phyloP scores from a whole-genome alignment of 805 yeast genomes.

The Komagataella kurtzmanii region DNA sequence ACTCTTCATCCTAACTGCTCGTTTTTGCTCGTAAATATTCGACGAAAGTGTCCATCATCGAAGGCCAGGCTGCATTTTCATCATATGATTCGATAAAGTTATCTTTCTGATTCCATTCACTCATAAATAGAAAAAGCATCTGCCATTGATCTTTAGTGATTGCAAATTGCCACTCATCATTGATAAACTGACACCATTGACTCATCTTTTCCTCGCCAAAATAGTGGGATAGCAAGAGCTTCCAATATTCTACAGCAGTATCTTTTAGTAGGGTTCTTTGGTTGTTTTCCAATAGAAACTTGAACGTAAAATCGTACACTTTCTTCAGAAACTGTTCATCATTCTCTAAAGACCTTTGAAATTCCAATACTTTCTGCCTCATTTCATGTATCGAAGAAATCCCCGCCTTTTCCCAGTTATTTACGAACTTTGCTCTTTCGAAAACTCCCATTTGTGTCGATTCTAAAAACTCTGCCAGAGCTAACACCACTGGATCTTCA shows the following conservation, averaged over 20 bases:
- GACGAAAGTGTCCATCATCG: constrained; percentile 71
- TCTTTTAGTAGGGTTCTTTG: constrained; percentile 44
- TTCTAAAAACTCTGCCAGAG: constrained; percentile 55
- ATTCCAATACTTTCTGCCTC: constrained; percentile 22
- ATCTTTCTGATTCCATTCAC: constrained; percentile 38
- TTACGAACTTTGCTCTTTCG: constrained; percentile 30
- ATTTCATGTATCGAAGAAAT: constrained; percentile 25
- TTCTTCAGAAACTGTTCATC: constrained; percentile 32
- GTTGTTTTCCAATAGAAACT: constrained; percentile 46
- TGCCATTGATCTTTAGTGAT: constrained; percentile 75
- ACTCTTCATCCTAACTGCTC: background rate
- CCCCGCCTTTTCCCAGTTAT: constrained; percentile 36
- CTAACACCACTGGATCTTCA: constrained; percentile 62
- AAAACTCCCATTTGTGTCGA: constrained; percentile 60
- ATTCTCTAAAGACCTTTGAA: constrained; percentile 18
- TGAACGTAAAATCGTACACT: constrained; percentile 63
- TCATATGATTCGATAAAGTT: constrained; percentile 33
- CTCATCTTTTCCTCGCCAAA: constrained; percentile 22
- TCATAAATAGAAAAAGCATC: constrained; percentile 61
- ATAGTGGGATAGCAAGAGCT: constrained; percentile 32
- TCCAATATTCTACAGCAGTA: constrained; percentile 69
- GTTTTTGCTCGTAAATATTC: constrained; percentile 25
- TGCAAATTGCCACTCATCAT: constrained; percentile 24
- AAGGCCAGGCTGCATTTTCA: constrained; percentile 87
- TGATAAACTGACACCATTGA: constrained; percentile 49